Evolutionary conservation across 139 green algal genomes (phyloP).

Genomic region (Mesotaenium endlicherianum): DNA sequence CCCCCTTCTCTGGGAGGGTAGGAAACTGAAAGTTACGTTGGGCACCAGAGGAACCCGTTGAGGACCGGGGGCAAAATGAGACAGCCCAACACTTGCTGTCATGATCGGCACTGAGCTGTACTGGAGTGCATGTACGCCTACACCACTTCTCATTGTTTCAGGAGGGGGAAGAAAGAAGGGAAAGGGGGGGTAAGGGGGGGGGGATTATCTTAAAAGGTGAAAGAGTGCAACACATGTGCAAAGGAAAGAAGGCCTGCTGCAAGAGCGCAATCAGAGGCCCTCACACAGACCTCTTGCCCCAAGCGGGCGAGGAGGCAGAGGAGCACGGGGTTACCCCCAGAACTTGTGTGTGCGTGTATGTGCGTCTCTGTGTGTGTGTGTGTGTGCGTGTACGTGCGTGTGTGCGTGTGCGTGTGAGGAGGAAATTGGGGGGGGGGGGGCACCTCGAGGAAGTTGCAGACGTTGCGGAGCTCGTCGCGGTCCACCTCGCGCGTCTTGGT

Average conservation of each 20-base stretch:
- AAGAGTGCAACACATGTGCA: neutral
- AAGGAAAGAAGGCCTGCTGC: neutral
- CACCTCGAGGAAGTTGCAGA: no score
- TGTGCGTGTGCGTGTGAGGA: no score
- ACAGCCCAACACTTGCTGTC: neutral
- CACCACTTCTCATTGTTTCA: neutral
- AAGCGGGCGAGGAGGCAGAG: no score
- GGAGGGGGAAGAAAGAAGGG: neutral
- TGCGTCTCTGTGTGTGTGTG: neutral
- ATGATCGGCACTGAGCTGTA: neutral
- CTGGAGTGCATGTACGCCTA: neutral
- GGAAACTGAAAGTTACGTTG: no score
- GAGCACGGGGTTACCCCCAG: no score
- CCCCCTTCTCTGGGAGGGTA: neutral
- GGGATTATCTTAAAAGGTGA: slow-evolving; percentile 2
- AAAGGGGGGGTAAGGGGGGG: neutral
- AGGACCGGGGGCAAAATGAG: neutral
- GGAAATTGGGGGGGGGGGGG: no score
- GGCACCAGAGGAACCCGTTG: neutral
- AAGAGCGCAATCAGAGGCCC: neutral
- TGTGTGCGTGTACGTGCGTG: neutral
- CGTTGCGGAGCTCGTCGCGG: no score
- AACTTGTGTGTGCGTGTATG: neutral
- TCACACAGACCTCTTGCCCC: neutral
- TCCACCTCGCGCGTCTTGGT: no score